Percentiles rank a stretch among this genome's conserved stretches.
Conservation (phyloP, 345 rosid genomes). For the Pugionium dolabratum region DNA sequence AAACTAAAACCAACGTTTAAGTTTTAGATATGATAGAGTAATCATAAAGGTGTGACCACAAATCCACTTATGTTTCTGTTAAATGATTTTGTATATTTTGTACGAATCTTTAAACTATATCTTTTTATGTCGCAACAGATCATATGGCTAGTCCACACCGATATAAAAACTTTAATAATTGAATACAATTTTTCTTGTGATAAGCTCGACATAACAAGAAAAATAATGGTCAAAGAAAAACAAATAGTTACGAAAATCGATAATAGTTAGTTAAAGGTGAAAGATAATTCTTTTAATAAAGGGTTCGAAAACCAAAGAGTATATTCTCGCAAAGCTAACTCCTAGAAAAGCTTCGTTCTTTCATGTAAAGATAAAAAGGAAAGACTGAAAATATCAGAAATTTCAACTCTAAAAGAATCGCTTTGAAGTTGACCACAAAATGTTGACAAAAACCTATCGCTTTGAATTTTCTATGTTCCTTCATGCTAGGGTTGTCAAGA, state of each 20-base stretch:
- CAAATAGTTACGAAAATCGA: slow-evolving; percentile 5
- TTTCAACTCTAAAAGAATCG: slow-evolving; percentile 29
- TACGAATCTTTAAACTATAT: not conserved
- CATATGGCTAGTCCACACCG: not conserved
- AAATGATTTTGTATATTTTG: not conserved
- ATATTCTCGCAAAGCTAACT: slow-evolving; percentile 30
- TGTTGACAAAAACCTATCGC: not conserved
- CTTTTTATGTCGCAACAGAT: slow-evolving; percentile 7
- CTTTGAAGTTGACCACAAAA: too few relatives aligned
- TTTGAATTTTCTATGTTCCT: slow-evolving; percentile 36
- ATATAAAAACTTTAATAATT: not conserved
- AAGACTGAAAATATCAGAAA: not conserved
- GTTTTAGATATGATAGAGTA: slow-evolving; percentile 22
- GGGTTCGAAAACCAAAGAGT: slow-evolving; percentile 25
- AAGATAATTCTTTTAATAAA: not conserved
- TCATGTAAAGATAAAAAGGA: slow-evolving; percentile 18
- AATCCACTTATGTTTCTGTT: slow-evolving; percentile 15
- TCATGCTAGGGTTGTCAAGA: too few relatives aligned
- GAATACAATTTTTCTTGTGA: not conserved
- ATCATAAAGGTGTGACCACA: slow-evolving; percentile 20
- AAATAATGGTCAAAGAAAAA: not conserved
- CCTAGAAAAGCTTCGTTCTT: slow-evolving; percentile 24
- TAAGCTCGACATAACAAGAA: slow-evolving; percentile 3
- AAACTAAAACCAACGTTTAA: not conserved
- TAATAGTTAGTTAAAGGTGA: slow-evolving; percentile 18